Evolutionary conservation across 1,139 yeast genomes (phyloP), one percentile per base, ranked within the genome.

Genomic region (Pneumocystis jirovecii): DNA sequence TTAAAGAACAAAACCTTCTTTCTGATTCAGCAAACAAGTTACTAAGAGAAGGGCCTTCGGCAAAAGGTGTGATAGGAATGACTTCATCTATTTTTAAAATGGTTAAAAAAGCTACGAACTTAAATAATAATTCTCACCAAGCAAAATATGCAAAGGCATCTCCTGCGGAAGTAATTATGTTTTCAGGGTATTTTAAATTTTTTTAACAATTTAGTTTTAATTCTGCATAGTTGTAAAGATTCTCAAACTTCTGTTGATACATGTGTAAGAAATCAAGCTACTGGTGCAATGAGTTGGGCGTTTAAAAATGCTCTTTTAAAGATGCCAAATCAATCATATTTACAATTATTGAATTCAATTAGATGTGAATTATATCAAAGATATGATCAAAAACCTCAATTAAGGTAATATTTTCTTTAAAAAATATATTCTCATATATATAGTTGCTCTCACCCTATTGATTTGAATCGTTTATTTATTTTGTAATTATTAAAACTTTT

Each of bases 261-360:
- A 10, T 67, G 62, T 17, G 50, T 62, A 19, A 60, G 61, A 15
- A 63, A 66, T 31, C 73, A 77, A 67, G 96, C 96, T 5, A 96
- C 89, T 74, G 97, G 97, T 67, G 97, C 97, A 31, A 89, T 91
- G 96, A 87, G 96, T 64, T 89, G 86, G 81, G 87, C 97, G 0
- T 90, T 91, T 73, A 83, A 89, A 68, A 81, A 82, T 68, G 95
- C 87, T 34, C 78, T 91, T 79, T 74, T 80, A 45, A 80, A 80
- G 66, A 82, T 83, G 72, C 88, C 91, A 4, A 81, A 84, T 71
- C 96, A 90, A 77, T 80, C 87, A 40, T 91, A 87, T 74, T 75
- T 89, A 71, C 82, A 91, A 17, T 79, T 91, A 71, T 80, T 91
- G 75, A 89, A 89, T 75, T 85, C 86, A 70, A 86, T 89, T 86